Conservation (phyloP, 257 asterid genomes). For the Lycium ferocissimum region DNA sequence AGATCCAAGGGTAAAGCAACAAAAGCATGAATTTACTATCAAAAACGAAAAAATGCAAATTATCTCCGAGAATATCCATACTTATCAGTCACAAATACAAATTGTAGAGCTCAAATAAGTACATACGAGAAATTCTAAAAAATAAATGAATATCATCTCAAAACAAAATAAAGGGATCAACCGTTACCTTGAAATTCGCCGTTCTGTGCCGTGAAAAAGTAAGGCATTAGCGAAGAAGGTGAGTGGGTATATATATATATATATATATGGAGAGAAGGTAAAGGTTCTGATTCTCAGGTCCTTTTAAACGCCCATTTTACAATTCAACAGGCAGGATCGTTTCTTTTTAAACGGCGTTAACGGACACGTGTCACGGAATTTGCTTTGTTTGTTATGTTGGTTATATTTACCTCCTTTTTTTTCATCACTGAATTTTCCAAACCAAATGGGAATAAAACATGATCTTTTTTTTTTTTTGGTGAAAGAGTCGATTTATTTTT, state of each 20-base stretch:
- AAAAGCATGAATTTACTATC: slow-evolving; percentile 34
- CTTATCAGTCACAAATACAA: background rate
- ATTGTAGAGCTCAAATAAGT: slow-evolving; percentile 16
- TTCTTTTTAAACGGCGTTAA: slow-evolving; percentile 47
- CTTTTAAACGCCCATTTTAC: slow-evolving; percentile 37
- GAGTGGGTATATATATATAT: slow-evolving; percentile 5
- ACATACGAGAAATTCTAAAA: background rate
- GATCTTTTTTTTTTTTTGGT: too few species aligned
- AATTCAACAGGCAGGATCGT: background rate
- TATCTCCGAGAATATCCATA: slow-evolving; percentile 35
- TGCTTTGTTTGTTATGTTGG: slow-evolving; percentile 31
- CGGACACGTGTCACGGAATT: slow-evolving; percentile 22
- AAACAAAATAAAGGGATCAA: background rate
- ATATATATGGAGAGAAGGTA: background rate
- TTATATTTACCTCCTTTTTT: slow-evolving; percentile 6
- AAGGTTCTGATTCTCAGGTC: slow-evolving; percentile 44
- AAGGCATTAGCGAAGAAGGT: slow-evolving; percentile 34
- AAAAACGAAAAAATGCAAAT: slow-evolving; percentile 32
- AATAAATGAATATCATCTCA: background rate
- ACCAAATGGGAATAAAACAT: background rate
- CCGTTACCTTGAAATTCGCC: background rate
- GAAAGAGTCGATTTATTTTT: too few species aligned
- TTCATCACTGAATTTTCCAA: background rate
- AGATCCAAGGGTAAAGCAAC: slow-evolving; percentile 60
- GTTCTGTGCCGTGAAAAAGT: slow-evolving; percentile 33